Conservation (phyloP, 495 filamentous ascomycete genomes). For the Aspergillus coremiiformis region DNA sequence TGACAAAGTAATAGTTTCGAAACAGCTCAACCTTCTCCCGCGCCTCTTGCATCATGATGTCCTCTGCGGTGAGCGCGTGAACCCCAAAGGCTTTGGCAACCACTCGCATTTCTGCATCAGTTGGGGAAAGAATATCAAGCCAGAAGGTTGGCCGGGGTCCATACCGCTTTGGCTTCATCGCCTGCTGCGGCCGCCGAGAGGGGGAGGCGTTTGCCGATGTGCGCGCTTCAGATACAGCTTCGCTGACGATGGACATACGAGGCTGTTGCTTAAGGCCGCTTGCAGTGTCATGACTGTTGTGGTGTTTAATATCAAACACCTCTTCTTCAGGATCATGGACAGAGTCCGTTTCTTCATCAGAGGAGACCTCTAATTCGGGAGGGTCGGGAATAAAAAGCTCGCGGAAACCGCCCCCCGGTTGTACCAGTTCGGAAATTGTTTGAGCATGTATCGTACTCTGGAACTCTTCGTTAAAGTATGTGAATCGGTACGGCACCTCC, state of each 20-base stretch:
- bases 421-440: conserved; percentile 83
- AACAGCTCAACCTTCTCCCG: conserved; percentile 98
- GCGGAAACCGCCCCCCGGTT: conserved; percentile 71
- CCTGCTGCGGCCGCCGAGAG: conserved; percentile 18
- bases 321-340: conserved; percentile 22
- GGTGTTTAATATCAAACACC: conserved; percentile 12
- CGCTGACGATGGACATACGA: conserved; percentile 27
- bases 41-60: conserved; percentile 94
- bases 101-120: conserved; percentile 85
- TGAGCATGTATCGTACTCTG: conserved; percentile 90
- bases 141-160: conserved; percentile 91
- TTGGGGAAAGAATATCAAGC: conserved; percentile 87
- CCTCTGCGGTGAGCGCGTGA: conserved; percentile 88
- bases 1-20: conserved; percentile 95
- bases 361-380: conserved; percentile 53
- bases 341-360: conserved; percentile 58
- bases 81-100: conserved; percentile 90
- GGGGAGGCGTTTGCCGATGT: conserved; percentile 15
- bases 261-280: conserved; percentile 8
- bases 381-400: conserved; percentile 80
- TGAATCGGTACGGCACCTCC: conserved; percentile 89
- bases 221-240: conserved; percentile 25
- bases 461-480: conserved; percentile 97
- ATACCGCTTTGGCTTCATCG: conserved; percentile 55
- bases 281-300: neutral